Base-by-base conservation (phyloP, 179 eudicot species). In the Amaranthus tricolor region DNA sequence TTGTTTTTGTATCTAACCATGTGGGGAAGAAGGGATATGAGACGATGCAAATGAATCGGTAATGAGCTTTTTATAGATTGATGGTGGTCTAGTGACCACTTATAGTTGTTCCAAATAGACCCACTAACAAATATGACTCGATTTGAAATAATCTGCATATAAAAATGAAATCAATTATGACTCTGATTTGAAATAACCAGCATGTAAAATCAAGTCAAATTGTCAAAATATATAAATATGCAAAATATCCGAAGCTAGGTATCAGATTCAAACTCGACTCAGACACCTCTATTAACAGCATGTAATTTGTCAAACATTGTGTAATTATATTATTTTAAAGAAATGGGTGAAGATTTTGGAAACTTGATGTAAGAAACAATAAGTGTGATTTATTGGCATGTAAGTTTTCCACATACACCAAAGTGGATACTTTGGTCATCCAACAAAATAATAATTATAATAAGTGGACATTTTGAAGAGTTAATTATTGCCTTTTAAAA, bases 271-370 rank as follows among this genome's bases (percentile, higher is more conserved):
- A 31, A 31, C 40, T 31, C 40, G 2, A 4, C 40, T 24, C 1
- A 24, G 1, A 24, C 31, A 24, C 31, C 31, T 24, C 1, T 31
- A 31, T 31, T 3, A 31, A 31, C 3, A 31, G 40, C 3, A 31
- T 31, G 40, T 31, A 31, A 2, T 31, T 31, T 31, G 40, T 31
- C 40, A 31, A 31, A 31, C 40, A 2, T 31, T 31, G 40, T 31
- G 40, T 31, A 0, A 0, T 24, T 24, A 24, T 24, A 31, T 31
- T 31, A 31, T 31, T 31, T 31, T 31, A 31, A 56, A 40, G 31
- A 68, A 50, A 67, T 67, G 67, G 74, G 67, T 7, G 68, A 76
- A 65, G 68, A 54, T 57, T 79, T 71, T 70, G 62, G 68, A 76
- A 66, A 71, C 5, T 15, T 75, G 58, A 48, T 43, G 66, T 21